phyloP scores from a whole-genome alignment of 805 yeast species.

The Suhomyces kilbournensis region DNA sequence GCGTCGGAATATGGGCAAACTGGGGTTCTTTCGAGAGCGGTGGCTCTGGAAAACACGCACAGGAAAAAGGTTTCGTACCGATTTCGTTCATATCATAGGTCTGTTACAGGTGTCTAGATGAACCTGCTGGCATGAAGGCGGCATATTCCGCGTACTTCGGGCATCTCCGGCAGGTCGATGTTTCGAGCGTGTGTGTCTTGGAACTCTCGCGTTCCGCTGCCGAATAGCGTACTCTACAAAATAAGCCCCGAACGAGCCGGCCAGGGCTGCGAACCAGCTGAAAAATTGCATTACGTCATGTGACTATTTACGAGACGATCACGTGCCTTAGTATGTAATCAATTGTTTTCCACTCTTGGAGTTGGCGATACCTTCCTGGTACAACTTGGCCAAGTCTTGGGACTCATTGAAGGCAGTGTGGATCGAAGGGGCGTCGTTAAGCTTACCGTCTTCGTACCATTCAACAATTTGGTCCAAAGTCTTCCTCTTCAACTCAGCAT shows the following conservation, averaged over 20 bases:
- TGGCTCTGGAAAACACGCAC: background rate
- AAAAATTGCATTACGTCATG: background rate
- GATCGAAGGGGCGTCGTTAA: slow-evolving; percentile 36
- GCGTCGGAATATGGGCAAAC: background rate
- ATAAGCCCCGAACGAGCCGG: background rate
- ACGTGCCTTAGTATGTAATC: slow-evolving; percentile 17
- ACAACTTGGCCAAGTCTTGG: slow-evolving; percentile 27
- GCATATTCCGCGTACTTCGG: background rate
- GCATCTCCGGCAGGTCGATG: background rate
- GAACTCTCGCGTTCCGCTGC: background rate
- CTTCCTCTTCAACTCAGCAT: slow-evolving; percentile 32
- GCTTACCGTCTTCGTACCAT: slow-evolving; percentile 42
- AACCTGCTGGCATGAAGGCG: background rate
- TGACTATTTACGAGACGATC: background rate
- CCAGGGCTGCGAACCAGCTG: background rate
- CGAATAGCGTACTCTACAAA: background rate
- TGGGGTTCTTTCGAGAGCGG: background rate
- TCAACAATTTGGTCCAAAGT: slow-evolving; percentile 36
- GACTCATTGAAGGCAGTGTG: slow-evolving; percentile 21
- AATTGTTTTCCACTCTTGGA: slow-evolving; percentile 41
- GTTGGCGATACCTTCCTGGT: slow-evolving; percentile 28
- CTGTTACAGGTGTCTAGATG: background rate
- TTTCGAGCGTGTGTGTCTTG: background rate
- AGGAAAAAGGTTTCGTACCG: background rate
- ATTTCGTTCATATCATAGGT: too few relatives aligned